phyloP scores from a whole-genome alignment of 352 stramenopile species.

The Phytophthora sansomeana region DNA sequence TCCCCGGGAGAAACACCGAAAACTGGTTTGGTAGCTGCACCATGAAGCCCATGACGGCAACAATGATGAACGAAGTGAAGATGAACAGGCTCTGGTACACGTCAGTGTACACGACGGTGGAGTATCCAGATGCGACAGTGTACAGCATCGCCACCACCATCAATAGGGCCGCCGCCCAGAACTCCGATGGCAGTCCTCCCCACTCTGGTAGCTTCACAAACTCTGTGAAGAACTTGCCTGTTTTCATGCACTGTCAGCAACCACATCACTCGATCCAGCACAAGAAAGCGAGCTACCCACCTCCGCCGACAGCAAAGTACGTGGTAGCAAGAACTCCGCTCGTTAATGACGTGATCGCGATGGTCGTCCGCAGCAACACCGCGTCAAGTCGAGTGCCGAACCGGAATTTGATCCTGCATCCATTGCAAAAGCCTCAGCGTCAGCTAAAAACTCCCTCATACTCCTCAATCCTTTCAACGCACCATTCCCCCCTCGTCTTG shows the following conservation, averaged over 20 bases:
- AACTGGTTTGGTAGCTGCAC: conserved; percentile 63
- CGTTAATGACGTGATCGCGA: conserved; percentile 74
- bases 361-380: conserved; percentile 68
- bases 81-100: conserved; percentile 88
- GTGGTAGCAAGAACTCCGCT: conserved; percentile 71
- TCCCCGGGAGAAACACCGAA: conserved; percentile 64
- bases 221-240: conserved; percentile 82
- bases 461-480: conserved; percentile 5
- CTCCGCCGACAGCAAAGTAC: conserved; percentile 81
- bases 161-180: conserved; percentile 72
- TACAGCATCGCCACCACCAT: conserved; percentile 78
- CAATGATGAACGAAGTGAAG: conserved; percentile 77
- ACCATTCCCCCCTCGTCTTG: conserved; percentile 86
- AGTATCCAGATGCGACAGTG: conserved; percentile 75
- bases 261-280: neutral
- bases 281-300: conserved; percentile 21
- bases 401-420: conserved; percentile 79
- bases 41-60: conserved; percentile 66
- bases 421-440: neutral
- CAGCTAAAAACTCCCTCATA: neutral
- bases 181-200: conserved; percentile 64
- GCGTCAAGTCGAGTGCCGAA: conserved; percentile 66
- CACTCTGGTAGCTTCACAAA: conserved; percentile 74
- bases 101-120: conserved; percentile 83
- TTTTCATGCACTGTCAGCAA: neutral